Evolutionary conservation across 345 rosid genomes (phyloP).

Genomic region (Lumnitzera littorea): DNA sequence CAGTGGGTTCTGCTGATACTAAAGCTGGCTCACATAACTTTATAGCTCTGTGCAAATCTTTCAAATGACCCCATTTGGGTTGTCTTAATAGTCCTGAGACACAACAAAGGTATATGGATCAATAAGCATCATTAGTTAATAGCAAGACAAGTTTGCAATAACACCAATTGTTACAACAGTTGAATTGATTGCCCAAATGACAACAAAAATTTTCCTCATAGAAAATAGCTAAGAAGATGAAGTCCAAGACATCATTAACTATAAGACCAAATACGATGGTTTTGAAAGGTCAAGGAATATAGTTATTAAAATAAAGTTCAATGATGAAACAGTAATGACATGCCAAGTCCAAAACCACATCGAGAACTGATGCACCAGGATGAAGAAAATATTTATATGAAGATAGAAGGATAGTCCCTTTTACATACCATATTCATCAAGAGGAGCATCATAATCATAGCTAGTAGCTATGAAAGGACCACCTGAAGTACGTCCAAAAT

Average conservation of each 20-base stretch:
- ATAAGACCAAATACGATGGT: too few species aligned
- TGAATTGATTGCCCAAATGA: too few species aligned
- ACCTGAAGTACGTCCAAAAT: conserved; percentile 98
- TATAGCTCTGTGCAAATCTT: conserved; percentile 93
- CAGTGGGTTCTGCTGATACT: conserved; percentile 57
- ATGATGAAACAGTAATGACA: not conserved
- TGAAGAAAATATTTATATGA: too few species aligned
- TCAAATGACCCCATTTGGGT: conserved; percentile 99
- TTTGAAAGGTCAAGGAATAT: too few species aligned
- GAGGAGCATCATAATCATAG: conserved; percentile 97
- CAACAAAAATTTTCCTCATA: too few species aligned
- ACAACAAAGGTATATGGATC: not conserved
- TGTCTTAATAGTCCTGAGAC: conserved; percentile 71
- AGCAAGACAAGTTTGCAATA: too few species aligned
- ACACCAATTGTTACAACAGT: too few species aligned
- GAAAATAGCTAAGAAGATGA: too few species aligned
- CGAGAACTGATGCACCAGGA: too few species aligned
- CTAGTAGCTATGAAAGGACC: conserved; percentile 99
- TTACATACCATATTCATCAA: conserved; percentile 85
- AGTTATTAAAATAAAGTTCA: too few species aligned
- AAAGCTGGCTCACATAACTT: conserved; percentile 89
- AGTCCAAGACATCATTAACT: too few species aligned
- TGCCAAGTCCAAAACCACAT: too few species aligned
- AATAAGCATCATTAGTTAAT: not conserved
- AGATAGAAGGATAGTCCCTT: not conserved